Conservation (phyloP, 2,329 filamentous ascomycete species). For the Xylariaceae sp. region DNA sequence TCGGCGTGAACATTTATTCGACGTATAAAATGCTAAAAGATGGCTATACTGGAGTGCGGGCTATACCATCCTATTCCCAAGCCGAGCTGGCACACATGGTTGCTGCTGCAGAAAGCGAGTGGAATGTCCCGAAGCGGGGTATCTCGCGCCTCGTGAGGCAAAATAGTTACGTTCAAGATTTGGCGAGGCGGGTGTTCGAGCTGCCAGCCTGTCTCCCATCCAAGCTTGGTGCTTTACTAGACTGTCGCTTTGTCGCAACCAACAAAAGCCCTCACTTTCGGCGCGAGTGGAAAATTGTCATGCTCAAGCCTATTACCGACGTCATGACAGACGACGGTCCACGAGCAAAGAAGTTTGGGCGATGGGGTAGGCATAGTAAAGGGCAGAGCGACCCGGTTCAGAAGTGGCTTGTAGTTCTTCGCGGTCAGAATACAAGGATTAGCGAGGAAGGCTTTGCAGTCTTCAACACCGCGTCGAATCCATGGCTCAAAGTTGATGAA, state of each 20-base stretch:
- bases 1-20: constrained; percentile 20
- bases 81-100: constrained; percentile 21
- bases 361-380: not conserved
- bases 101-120: constrained; percentile 6
- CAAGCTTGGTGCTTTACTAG: constrained; percentile 30
- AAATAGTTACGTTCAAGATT: constrained; percentile 21
- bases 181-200: constrained; percentile 23
- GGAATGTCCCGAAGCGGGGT: not conserved
- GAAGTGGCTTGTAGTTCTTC: constrained; percentile 32
- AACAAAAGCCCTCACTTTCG: constrained; percentile 28
- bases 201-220: constrained; percentile 27
- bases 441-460: constrained; percentile 25
- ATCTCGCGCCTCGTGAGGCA: not conserved
- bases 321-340: constrained; percentile 18
- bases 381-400: constrained; percentile 19
- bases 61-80: constrained; percentile 28
- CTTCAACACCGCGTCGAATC: constrained; percentile 27
- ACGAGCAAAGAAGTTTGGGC: not conserved
- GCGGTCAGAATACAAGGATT: constrained; percentile 24
- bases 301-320: constrained; percentile 13
- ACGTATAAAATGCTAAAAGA: constrained; percentile 19
- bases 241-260: constrained; percentile 30
- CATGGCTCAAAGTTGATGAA: constrained; percentile 26
- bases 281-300: constrained; percentile 32
- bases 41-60: constrained; percentile 29